Evolutionary conservation across 148 eudicot genomes (phyloP).

Genomic region (Nepenthes mirabilis): DNA sequence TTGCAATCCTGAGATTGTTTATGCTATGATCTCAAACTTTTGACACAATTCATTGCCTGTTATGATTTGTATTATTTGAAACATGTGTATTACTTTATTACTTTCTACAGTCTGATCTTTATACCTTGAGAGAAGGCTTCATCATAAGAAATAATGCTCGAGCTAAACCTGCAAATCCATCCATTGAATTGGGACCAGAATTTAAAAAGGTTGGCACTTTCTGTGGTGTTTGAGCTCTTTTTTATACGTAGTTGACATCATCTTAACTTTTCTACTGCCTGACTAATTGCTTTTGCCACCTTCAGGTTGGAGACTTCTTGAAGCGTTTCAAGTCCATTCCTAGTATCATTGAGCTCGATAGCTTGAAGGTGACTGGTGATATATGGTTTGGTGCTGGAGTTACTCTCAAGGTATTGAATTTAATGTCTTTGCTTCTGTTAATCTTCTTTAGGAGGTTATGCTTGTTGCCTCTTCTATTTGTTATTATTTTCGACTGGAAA

Average conservation of each 20-base stretch:
- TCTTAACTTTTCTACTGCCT: background rate
- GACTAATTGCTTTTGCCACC: background rate
- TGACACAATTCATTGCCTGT: background rate
- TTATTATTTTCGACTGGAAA: background rate
- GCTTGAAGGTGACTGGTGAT: conserved; percentile 90
- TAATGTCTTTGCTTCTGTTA: background rate
- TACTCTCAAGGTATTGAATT: conserved; percentile 60
- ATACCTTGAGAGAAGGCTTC: conserved; percentile 69
- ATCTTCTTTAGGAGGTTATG: background rate
- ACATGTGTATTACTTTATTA: too few relatives aligned
- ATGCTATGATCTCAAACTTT: conserved; percentile 1
- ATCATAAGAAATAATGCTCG: conserved; percentile 70
- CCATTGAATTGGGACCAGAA: conserved; percentile 97
- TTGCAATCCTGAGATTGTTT: background rate
- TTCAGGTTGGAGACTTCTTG: conserved; percentile 77
- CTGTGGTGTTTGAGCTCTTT: background rate
- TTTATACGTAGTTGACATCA: background rate
- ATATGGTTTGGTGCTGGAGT: conserved; percentile 80
- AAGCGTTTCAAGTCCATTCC: conserved; percentile 92
- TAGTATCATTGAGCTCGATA: conserved; percentile 77
- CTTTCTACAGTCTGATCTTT: conserved; percentile 79
- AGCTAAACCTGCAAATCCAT: conserved; percentile 70
- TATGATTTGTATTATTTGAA: background rate
- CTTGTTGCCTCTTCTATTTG: background rate
- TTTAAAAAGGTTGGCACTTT: conserved; percentile 64